These are phyloP conservation scores for Aspergillus fijiensis DNA, from an alignment of 2,329 filamentous ascomycete species.

Conservation along the genomic window DNA sequence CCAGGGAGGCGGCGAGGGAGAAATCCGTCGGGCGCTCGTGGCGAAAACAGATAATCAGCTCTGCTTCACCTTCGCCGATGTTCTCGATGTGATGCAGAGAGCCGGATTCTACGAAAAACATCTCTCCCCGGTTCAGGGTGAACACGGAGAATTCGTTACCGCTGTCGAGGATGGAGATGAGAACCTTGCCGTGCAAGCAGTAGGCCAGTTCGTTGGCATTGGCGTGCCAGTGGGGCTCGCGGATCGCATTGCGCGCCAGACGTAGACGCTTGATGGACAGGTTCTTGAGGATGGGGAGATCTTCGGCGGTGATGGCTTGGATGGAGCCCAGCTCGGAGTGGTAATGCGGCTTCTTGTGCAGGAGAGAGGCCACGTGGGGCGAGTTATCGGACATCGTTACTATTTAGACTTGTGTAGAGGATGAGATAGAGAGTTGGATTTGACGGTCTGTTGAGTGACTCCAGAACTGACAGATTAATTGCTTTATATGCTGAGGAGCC, in stretches of 20 bases:
- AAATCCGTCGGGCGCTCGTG: background rate
- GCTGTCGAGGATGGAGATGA: background rate
- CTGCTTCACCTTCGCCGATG: background rate
- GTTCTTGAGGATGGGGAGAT: background rate
- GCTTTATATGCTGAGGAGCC: background rate
- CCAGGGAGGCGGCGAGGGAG: background rate
- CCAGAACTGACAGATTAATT: background rate
- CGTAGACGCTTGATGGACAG: background rate
- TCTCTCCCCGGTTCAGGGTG: background rate
- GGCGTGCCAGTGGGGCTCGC: background rate
- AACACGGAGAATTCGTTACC: background rate
- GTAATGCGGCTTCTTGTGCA: background rate
- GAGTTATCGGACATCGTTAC: background rate
- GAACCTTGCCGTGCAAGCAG: background rate
- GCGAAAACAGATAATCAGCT: background rate
- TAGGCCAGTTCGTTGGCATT: background rate
- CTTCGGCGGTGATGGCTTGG: background rate
- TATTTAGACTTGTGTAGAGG: background rate
- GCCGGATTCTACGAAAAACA: background rate
- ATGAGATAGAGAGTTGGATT: background rate
- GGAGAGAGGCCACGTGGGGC: background rate
- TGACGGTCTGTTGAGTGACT: background rate
- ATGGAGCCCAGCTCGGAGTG: background rate
- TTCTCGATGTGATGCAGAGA: background rate
- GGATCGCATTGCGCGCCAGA: background rate